A percentile compares a stretch with the other conserved stretches of the same genome.
phyloP scores from a whole-genome alignment of 2,329 filamentous ascomycete species.

The Sporothrix pallida region DNA sequence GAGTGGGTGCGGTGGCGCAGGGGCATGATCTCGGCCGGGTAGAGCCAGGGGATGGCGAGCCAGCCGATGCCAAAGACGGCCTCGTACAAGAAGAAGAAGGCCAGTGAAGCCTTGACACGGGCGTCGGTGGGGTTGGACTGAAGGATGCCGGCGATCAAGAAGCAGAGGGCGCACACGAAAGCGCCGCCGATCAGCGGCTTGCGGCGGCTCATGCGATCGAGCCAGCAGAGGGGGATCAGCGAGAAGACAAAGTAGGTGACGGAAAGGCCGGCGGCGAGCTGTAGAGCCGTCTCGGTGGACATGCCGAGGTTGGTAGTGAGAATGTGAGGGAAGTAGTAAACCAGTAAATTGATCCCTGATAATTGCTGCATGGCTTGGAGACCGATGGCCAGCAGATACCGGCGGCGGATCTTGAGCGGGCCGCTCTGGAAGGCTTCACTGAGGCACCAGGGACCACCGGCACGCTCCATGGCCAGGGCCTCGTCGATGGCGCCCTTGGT shows the following conservation, averaged over 20 bases:
- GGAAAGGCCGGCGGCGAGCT: constrained; percentile 35
- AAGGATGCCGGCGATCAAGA: neutral
- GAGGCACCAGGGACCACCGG: constrained; percentile 33
- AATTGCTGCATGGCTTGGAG: constrained; percentile 52
- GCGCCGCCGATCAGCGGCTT: constrained; percentile 50
- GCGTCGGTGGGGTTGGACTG: constrained; percentile 31
- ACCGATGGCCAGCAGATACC: constrained; percentile 37
- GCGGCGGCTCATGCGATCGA: constrained; percentile 40
- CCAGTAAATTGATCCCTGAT: constrained; percentile 38
- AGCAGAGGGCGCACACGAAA: constrained; percentile 42
- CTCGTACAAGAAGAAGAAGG: constrained; percentile 58
- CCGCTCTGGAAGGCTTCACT: constrained; percentile 4
- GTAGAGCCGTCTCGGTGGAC: constrained; percentile 32
- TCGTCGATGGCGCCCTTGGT: constrained; percentile 52
- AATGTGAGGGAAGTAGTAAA: constrained; percentile 37
- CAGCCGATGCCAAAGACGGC: constrained; percentile 59
- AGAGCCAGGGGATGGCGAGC: constrained; percentile 63
- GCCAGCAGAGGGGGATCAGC: constrained; percentile 36
- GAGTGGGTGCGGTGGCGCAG: constrained; percentile 60
- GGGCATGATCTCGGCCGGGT: constrained; percentile 63
- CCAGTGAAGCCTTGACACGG: constrained; percentile 49
- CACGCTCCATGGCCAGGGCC: constrained; percentile 59
- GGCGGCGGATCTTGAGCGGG: constrained; percentile 44
- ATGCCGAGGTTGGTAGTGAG: constrained; percentile 38
- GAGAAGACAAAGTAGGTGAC: constrained; percentile 28